A percentile compares a stretch with the other conserved stretches of the same genome.
These are phyloP conservation scores for Cocos nucifera DNA, from an alignment of 176 grass and related monocot genomes.

Conservation along the genomic window DNA sequence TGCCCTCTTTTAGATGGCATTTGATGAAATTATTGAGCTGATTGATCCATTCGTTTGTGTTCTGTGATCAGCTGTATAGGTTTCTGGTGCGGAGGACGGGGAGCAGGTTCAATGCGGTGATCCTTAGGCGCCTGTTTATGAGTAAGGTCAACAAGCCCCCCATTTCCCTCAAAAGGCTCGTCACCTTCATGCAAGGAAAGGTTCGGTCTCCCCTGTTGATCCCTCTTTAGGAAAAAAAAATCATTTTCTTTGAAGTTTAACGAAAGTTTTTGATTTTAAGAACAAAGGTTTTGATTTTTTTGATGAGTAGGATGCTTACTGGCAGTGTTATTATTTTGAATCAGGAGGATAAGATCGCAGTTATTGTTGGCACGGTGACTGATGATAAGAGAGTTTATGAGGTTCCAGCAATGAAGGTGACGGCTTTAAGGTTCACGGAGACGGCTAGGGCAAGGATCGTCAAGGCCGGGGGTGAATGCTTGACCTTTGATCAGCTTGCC, in stretches of 20 bases:
- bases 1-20: not conserved
- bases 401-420: constrained; percentile 64
- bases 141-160: constrained; percentile 73
- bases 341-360: constrained; percentile 61
- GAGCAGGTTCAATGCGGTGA: constrained; percentile 64
- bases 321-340: not conserved
- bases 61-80: constrained; percentile 49
- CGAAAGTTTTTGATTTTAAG: too few relatives aligned
- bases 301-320: not conserved
- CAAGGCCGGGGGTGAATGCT: constrained; percentile 60
- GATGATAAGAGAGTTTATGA: constrained; percentile 85
- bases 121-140: constrained; percentile 78
- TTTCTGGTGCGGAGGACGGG: constrained; percentile 83
- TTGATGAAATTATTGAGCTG: too few relatives aligned
- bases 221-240: not conserved
- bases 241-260: too few relatives aligned
- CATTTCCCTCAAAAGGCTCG: constrained; percentile 57
- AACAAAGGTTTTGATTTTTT: not conserved
- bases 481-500: constrained; percentile 73
- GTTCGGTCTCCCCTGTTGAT: constrained; percentile 19
- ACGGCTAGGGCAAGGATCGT: constrained; percentile 60
- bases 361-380: constrained; percentile 56
- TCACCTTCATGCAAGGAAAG: constrained; percentile 56
- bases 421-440: constrained; percentile 80
- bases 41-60: not conserved